phyloP scores from a whole-genome alignment of 2,329 filamentous ascomycete genomes.

The Hypoxylon sp. region DNA sequence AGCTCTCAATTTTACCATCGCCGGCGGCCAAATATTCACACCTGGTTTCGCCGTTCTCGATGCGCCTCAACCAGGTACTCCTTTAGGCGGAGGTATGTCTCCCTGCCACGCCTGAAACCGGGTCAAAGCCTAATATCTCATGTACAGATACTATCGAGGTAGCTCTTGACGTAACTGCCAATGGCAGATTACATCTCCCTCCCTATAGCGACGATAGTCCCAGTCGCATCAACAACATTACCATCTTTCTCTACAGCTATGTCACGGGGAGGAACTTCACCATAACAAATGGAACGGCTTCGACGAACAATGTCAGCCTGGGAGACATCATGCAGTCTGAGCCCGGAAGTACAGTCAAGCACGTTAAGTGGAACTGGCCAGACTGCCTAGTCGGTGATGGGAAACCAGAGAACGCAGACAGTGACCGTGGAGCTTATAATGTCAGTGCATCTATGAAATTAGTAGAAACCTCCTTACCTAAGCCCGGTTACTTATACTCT shows the following conservation, averaged over 20 bases:
- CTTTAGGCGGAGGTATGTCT: slow-evolving; percentile 72
- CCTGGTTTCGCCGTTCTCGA: slow-evolving; percentile 78
- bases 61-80: slow-evolving; percentile 75
- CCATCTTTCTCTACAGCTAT: slow-evolving; percentile 77
- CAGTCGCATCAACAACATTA: slow-evolving; percentile 74
- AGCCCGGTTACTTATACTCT: slow-evolving; percentile 8
- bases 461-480: not conserved
- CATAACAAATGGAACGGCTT: slow-evolving; percentile 73
- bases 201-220: slow-evolving; percentile 68
- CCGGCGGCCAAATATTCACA: slow-evolving; percentile 78
- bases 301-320: slow-evolving; percentile 66
- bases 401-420: slow-evolving; percentile 60
- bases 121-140: slow-evolving; percentile 38
- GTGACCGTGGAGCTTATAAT: slow-evolving; percentile 75
- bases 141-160: slow-evolving; percentile 70
- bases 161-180: slow-evolving; percentile 76
- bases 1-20: slow-evolving; percentile 68
- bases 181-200: slow-evolving; percentile 74
- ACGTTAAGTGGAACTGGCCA: slow-evolving; percentile 81
- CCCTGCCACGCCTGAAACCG: slow-evolving; percentile 4
- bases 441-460: slow-evolving; percentile 54
- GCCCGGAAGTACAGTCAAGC: slow-evolving; percentile 78
- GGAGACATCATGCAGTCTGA: slow-evolving; percentile 76
- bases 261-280: slow-evolving; percentile 76
- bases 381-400: slow-evolving; percentile 76